Percentiles rank a stretch among this genome's conserved stretches.
Conservation (phyloP, 257 asterid species). For the Penstemon davidsonii region DNA sequence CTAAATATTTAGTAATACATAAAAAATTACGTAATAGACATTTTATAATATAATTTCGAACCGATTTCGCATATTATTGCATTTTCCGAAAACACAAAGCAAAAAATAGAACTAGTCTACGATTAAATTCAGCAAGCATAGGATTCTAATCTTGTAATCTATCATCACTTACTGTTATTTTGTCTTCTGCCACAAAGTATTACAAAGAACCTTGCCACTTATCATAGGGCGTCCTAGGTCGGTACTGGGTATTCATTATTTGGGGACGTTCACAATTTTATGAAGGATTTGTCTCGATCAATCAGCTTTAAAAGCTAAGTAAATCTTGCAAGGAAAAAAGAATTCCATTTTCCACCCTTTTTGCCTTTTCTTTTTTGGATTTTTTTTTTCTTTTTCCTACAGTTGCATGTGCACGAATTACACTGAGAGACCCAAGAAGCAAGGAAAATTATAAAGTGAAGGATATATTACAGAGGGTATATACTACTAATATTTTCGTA, state of each 20-base stretch:
- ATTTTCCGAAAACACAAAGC: no score
- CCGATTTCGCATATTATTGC: no score
- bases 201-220: constrained; percentile 50
- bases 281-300: constrained; percentile 9
- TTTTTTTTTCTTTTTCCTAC: not conserved
- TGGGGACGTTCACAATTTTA: constrained; percentile 28
- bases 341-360: not conserved
- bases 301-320: constrained; percentile 5
- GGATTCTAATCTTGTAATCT: constrained; percentile 38
- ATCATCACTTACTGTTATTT: constrained; percentile 24
- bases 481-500: no score
- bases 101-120: no score
- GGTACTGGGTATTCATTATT: constrained; percentile 35
- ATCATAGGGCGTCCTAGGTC: constrained; percentile 30
- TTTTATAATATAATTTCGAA: no score
- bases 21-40: no score
- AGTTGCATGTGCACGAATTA: constrained; percentile 28
- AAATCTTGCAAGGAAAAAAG: not conserved
- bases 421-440: not conserved
- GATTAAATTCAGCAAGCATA: constrained; percentile 26
- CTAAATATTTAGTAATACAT: no score
- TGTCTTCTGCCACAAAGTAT: constrained; percentile 38
- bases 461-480: not conserved
- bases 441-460: not conserved
- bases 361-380: no score